Conservation (phyloP, 345 rosid genomes). For the Hibiscus mutabilis region DNA sequence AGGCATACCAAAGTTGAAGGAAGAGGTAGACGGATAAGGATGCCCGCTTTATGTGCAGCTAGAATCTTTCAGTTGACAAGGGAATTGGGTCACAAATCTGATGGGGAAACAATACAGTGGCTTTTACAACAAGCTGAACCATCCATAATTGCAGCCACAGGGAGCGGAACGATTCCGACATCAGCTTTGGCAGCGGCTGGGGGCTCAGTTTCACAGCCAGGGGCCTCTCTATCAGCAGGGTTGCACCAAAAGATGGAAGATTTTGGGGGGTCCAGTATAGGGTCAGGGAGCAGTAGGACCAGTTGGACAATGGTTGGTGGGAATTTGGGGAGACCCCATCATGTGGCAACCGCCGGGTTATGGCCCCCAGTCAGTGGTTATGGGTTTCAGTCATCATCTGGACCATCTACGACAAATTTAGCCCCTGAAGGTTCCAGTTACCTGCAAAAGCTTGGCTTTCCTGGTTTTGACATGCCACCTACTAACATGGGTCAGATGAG, state of each 20-base stretch:
- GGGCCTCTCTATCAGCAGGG: slow-evolving; percentile 55
- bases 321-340: slow-evolving; percentile 59
- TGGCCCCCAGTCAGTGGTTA: slow-evolving; percentile 75
- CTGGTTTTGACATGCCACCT: slow-evolving; percentile 73
- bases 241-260: slow-evolving; percentile 64
- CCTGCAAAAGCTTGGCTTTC: slow-evolving; percentile 59
- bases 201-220: slow-evolving; percentile 58
- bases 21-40: slow-evolving; percentile 86
- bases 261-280: slow-evolving; percentile 51
- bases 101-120: slow-evolving; percentile 98
- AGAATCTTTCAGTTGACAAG: slow-evolving; percentile 94
- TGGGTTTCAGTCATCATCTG: slow-evolving; percentile 50
- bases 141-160: slow-evolving; percentile 84
- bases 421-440: slow-evolving; percentile 45
- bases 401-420: slow-evolving; percentile 40
- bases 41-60: slow-evolving; percentile 97
- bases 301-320: slow-evolving; percentile 63
- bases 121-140: slow-evolving; percentile 91
- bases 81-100: slow-evolving; percentile 96
- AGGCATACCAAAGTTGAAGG: slow-evolving; percentile 97
- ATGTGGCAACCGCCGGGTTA: slow-evolving; percentile 51
- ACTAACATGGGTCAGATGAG: slow-evolving; percentile 60
- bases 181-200: slow-evolving; percentile 70
- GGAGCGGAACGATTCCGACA: slow-evolving; percentile 92
- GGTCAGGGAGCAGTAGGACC: slow-evolving; percentile 42